Base-by-base conservation (phyloP, 768 basidiomycete genomes). In the Gloeostereum incarnatum region DNA sequence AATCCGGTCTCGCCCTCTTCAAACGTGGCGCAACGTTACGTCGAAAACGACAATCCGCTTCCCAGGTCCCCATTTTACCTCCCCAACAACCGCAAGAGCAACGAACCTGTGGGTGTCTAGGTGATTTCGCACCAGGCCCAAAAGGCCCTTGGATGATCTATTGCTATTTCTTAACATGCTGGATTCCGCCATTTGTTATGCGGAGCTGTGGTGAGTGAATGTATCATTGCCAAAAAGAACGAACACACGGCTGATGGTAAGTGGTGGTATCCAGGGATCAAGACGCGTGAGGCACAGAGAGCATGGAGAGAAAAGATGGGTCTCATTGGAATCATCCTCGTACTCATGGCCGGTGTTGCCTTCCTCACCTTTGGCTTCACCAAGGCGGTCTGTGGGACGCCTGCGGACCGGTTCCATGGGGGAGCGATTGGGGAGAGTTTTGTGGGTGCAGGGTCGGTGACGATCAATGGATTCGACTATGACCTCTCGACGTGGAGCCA, bases 221-320 rank as follows among this genome's bases (percentile, higher is more conserved):
- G 9, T 39, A 32, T 26, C 6, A 19, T 29, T 14, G 26, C 14
- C n/a, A 29, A 29, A 8, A 8, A 14, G 26, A 29, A 8, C 26
- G 26, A 29, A 8, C 26, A 8, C 26, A 29, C 14, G 9, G 8
- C 9, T 8, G 24, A 2, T 21, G 29, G 19, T 25, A 13, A n/a
- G n/a, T n/a, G n/a, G 25, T 7, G 38, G 30, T 20, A 34, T 36
- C 20, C 43, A 92, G 90, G 93, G 39, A 83, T 96, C 47, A 73
- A 74, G 39, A 93, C 82, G 20, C 84, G 89, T 0, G 96, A 99
- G 46, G 85, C 84, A 48, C 92, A 96, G 57, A 78, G 91, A 35
- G 96, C 96, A 30, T 99, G 93, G 93, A 73, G 96, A 45, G 96
- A 99, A 63, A 99, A 99, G 66, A 90, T 97, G 60, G 96, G 94